Percentiles rank a stretch among this genome's conserved stretches.
These are phyloP conservation scores for Stagonosporopsis cucurbitacearum DNA, from an alignment of 2,329 filamentous ascomycete species.

Conservation along the genomic window DNA sequence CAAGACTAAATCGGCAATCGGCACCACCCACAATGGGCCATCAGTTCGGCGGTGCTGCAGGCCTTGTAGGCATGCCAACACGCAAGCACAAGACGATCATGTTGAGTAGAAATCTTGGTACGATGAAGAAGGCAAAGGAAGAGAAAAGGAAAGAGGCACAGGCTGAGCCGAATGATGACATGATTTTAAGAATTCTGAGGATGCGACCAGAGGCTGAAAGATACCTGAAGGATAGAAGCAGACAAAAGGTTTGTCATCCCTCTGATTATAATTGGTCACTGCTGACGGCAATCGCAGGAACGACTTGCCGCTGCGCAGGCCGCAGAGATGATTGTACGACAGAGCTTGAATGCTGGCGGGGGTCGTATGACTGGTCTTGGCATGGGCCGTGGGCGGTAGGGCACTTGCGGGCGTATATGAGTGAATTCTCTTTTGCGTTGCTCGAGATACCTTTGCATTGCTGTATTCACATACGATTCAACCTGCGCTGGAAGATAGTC, in stretches of 20 bases:
- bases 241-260: slow-evolving; percentile 70
- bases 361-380: slow-evolving; percentile 58
- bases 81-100: slow-evolving; percentile 70
- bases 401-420: neutral
- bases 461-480: slow-evolving; percentile 2
- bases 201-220: slow-evolving; percentile 90
- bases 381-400: slow-evolving; percentile 13
- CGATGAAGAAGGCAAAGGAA: slow-evolving; percentile 94
- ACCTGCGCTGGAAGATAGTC: neutral
- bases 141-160: slow-evolving; percentile 95
- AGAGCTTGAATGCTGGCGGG: slow-evolving; percentile 74
- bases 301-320: slow-evolving; percentile 87
- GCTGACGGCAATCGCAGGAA: slow-evolving; percentile 57
- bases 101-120: slow-evolving; percentile 91
- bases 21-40: slow-evolving; percentile 66
- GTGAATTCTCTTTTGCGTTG: neutral
- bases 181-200: slow-evolving; percentile 91
- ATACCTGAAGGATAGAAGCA: slow-evolving; percentile 87
- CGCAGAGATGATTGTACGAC: slow-evolving; percentile 91
- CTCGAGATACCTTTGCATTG: slow-evolving; percentile 13
- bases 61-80: slow-evolving; percentile 67
- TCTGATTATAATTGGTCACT: neutral
- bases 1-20: slow-evolving; percentile 70
- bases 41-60: slow-evolving; percentile 58
- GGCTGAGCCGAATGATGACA: slow-evolving; percentile 95